Conservation (phyloP, 495 filamentous ascomycete genomes). For the Filosporella fistucella region DNA sequence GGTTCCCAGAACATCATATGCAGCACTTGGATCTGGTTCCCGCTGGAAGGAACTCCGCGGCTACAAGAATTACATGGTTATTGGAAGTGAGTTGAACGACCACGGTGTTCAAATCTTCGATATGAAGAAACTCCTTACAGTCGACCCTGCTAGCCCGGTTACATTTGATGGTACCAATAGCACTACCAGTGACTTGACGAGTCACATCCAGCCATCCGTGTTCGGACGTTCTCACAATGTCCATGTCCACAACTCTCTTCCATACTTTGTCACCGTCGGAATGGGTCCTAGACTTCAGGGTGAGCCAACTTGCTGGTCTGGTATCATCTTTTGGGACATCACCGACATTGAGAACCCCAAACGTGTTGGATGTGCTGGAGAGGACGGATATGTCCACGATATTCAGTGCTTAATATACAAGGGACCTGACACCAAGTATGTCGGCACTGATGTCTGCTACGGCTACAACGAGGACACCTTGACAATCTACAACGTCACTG, state of each 20-base stretch:
- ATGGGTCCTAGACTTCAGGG: conserved; percentile 43
- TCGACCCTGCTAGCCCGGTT: conserved; percentile 3
- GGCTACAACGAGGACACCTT: conserved; percentile 50
- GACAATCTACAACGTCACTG: conserved; percentile 52
- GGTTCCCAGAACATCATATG: too few relatives aligned
- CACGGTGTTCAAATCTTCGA: conserved; percentile 52
- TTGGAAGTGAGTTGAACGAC: conserved; percentile 42
- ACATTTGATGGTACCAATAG: conserved; percentile 33
- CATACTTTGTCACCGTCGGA: conserved; percentile 48
- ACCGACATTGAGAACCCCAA: conserved; percentile 42
- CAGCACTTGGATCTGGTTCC: conserved; percentile 32
- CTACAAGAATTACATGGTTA: conserved; percentile 42
- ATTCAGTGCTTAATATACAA: conserved; percentile 56
- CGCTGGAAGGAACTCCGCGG: conserved; percentile 48
- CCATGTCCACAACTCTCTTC: conserved; percentile 43
- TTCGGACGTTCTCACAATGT: conserved; percentile 46
- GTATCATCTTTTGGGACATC: conserved; percentile 53
- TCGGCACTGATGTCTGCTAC: conserved; percentile 54
- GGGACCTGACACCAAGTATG: conserved; percentile 48
- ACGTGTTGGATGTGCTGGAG: conserved; percentile 43
- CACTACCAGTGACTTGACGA: conserved; percentile 32
- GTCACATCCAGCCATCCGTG: conserved; percentile 35
- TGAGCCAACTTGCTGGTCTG: conserved; percentile 38
- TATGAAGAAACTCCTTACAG: conserved; percentile 30
- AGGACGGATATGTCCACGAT: conserved; percentile 59